Percentiles rank a stretch among this genome's conserved stretches.
Evolutionary conservation across 1,284 basidiomycete genomes (phyloP).

Genomic region (Ustilago nuda): DNA sequence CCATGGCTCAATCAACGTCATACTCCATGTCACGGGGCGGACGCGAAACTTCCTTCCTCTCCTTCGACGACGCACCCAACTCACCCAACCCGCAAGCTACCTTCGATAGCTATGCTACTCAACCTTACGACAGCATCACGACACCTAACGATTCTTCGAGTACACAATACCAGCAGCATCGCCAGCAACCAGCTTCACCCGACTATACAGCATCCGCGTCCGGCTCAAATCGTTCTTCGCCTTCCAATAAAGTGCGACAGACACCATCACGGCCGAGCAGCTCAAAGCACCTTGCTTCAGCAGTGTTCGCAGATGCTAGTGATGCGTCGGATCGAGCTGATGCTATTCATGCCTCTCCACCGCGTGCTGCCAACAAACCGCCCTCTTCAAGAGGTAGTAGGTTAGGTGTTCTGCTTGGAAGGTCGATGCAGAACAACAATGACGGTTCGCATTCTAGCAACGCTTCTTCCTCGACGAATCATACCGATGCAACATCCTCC

Average conservation of each 20-base stretch:
- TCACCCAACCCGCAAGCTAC: constrained; percentile 12
- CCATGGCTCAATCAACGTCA: constrained; percentile 26
- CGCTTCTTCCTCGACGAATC: constrained; percentile 24
- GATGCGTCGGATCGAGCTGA: constrained; percentile 13
- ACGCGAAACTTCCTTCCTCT: constrained; percentile 29
- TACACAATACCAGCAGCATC: neutral
- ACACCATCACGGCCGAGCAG: constrained; percentile 10
- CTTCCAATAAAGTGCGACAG: constrained; percentile 15
- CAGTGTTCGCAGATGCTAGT: constrained; percentile 12
- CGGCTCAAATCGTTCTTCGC: constrained; percentile 14
- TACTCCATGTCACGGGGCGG: constrained; percentile 7
- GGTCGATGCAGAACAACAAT: constrained; percentile 10
- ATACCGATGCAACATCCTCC: constrained; percentile 21
- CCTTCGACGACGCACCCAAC: constrained; percentile 31
- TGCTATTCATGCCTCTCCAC: constrained; percentile 17
- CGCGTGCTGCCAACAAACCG: constrained; percentile 8
- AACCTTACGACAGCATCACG: neutral
- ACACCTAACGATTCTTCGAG: constrained; percentile 1
- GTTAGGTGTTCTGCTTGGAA: constrained; percentile 33
- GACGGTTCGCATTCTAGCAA: constrained; percentile 13
- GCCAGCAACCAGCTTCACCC: constrained; percentile 1
- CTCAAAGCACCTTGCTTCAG: constrained; percentile 17
- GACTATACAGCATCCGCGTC: constrained; percentile 1
- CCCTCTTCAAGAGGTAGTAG: constrained; percentile 31
- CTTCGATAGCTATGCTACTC: neutral